Evolutionary conservation across 306 rosid species (phyloP).

Genomic region (Malus fusca): DNA sequence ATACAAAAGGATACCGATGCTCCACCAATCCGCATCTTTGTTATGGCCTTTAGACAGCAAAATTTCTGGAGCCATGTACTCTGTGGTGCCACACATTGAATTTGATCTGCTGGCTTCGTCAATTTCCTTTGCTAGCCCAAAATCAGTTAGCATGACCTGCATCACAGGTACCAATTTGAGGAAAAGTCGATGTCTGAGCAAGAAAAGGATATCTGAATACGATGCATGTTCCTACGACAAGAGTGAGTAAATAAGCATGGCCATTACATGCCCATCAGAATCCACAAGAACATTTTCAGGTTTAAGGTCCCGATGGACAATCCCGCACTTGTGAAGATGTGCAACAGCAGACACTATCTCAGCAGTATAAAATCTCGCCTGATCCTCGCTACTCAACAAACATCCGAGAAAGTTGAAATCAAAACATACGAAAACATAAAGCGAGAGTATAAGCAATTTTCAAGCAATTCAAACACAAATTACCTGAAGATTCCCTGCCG

Average conservation of each 20-base stretch:
- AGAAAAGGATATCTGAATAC: conserved; percentile 11
- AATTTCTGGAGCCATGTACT: conserved; percentile 97
- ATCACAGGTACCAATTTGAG: conserved; percentile 13
- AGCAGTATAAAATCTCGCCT: conserved; percentile 87
- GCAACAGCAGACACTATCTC: conserved; percentile 95
- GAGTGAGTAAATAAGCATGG: conserved; percentile 17
- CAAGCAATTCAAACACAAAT: neutral
- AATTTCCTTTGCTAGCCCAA: conserved; percentile 90
- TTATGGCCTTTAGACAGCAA: conserved; percentile 79
- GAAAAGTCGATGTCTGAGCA: neutral
- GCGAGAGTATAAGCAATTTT: neutral
- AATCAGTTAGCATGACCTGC: conserved; percentile 92
- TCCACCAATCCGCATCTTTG: conserved; percentile 99
- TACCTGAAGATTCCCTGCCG: conserved; percentile 93
- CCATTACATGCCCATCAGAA: conserved; percentile 81
- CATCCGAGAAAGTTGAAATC: conserved; percentile 20
- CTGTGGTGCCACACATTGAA: conserved; percentile 91
- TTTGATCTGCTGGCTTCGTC: conserved; percentile 78
- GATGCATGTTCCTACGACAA: conserved; percentile 16
- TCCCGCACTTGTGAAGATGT: conserved; percentile 78
- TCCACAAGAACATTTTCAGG: conserved; percentile 96
- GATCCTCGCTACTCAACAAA: conserved; percentile 84
- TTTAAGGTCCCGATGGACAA: conserved; percentile 93
- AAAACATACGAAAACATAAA: conserved; percentile 4
- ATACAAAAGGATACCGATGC: conserved; percentile 77